These are phyloP conservation scores for Acanthamoeba lenticulata DNA, from an alignment of 208 protist species.

Conservation along the genomic window DNA sequence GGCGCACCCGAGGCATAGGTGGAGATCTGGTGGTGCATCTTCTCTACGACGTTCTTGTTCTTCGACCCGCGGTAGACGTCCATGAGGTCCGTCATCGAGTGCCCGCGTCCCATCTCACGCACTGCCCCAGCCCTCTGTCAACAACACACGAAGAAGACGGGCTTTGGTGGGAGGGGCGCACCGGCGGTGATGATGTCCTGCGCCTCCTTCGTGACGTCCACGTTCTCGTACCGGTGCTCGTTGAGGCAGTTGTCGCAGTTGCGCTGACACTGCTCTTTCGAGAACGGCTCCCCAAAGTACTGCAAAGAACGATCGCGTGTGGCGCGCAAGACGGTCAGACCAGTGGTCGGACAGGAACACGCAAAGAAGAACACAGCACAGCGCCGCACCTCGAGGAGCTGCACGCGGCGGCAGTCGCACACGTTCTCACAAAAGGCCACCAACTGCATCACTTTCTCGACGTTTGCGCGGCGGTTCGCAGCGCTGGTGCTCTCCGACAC, in stretches of 20 bases:
- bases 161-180: neutral
- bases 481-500: neutral
- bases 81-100: conserved; percentile 20
- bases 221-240: neutral
- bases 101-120: neutral
- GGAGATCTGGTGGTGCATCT: neutral
- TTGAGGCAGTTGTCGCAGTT: conserved; percentile 34
- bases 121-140: neutral
- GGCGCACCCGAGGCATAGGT: neutral
- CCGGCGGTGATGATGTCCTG: neutral
- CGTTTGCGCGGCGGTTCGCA: neutral
- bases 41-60: conserved; percentile 17
- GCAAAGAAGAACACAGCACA: too few relatives aligned
- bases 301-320: neutral
- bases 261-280: neutral
- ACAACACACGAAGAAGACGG: neutral
- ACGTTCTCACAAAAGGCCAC: conserved; percentile 27
- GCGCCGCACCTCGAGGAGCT: neutral
- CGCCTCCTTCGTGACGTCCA: neutral
- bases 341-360: neutral
- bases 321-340: neutral
- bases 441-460: neutral
- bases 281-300: conserved; percentile 28
- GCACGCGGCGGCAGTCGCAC: conserved; percentile 4
- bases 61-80: conserved; percentile 28